phyloP scores from a whole-genome alignment of 2,329 filamentous ascomycete species.

The Drechslerella dactyloides region DNA sequence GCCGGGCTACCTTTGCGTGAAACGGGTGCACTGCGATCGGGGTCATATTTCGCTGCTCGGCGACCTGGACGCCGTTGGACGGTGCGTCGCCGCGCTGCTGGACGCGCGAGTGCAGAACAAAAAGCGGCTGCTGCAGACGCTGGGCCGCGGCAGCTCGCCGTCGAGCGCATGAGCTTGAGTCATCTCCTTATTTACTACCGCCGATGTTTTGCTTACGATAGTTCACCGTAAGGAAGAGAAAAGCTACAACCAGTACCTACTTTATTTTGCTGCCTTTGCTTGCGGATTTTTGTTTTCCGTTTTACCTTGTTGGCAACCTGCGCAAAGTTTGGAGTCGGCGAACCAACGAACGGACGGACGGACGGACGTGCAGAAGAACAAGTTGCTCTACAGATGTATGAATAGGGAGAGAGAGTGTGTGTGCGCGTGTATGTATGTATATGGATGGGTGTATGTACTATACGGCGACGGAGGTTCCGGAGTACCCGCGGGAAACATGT shows the following conservation, averaged over 20 bases:
- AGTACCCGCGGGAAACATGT: no score
- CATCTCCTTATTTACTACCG: background rate
- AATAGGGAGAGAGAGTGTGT: background rate
- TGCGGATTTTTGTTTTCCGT: background rate
- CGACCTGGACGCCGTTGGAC: constrained; percentile 80
- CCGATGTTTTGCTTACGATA: background rate
- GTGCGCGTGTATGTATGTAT: background rate
- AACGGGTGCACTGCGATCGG: constrained; percentile 77
- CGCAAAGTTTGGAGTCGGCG: no score
- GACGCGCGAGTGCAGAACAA: constrained; percentile 67
- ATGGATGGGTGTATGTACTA: background rate
- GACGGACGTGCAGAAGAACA: no score
- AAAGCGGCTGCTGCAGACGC: constrained; percentile 53
- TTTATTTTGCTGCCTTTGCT: no score
- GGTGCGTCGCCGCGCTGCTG: constrained; percentile 68
- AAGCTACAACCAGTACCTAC: background rate
- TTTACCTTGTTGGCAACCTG: no score
- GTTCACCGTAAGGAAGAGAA: background rate
- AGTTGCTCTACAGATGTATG: background rate
- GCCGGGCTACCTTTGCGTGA: constrained; percentile 74
- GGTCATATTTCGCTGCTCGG: constrained; percentile 88
- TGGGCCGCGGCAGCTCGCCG: constrained; percentile 24
- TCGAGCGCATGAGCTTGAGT: constrained; percentile 20
- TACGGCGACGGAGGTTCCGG: background rate
- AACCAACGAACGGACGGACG: no score